Evolutionary conservation across 352 stramenopile species (phyloP).

Genomic region (Globisporangium yorkense): DNA sequence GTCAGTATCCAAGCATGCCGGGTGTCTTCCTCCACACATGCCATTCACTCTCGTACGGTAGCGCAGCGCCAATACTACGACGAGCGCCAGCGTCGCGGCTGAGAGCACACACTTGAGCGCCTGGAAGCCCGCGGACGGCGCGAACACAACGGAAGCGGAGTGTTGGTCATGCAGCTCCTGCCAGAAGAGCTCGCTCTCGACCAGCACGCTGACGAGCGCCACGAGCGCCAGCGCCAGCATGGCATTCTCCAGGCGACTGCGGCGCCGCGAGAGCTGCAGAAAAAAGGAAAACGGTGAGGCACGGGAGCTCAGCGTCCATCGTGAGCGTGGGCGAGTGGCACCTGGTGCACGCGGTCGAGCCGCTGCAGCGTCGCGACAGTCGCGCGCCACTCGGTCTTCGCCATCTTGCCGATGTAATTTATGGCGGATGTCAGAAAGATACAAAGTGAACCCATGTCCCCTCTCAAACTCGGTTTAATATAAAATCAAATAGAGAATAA

Average conservation of each 20-base stretch:
- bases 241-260: slow-evolving; percentile 29
- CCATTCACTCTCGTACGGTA: slow-evolving; percentile 29
- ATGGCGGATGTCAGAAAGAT: background rate
- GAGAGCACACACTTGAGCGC: slow-evolving; percentile 38
- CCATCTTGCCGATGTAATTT: background rate
- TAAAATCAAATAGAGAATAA: background rate
- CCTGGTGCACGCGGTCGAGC: slow-evolving; percentile 29
- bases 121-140: slow-evolving; percentile 19
- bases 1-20: background rate
- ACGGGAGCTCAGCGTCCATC: no score
- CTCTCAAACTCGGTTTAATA: background rate
- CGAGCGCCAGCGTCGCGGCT: slow-evolving; percentile 23
- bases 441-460: background rate
- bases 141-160: background rate
- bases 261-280: slow-evolving; percentile 16
- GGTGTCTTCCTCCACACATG: background rate
- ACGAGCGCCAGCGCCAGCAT: slow-evolving; percentile 36
- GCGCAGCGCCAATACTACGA: slow-evolving; percentile 29
- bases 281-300: background rate
- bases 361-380: slow-evolving; percentile 31
- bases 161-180: slow-evolving; percentile 18
- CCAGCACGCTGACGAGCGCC: slow-evolving; percentile 28
- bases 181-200: slow-evolving; percentile 52
- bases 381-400: slow-evolving; percentile 11
- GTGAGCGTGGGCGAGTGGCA: background rate